A percentile compares a stretch with the other conserved stretches of the same genome.
These are phyloP conservation scores for Narthecium ossifragum DNA, from an alignment of 106 monocot species.

Conservation along the genomic window DNA sequence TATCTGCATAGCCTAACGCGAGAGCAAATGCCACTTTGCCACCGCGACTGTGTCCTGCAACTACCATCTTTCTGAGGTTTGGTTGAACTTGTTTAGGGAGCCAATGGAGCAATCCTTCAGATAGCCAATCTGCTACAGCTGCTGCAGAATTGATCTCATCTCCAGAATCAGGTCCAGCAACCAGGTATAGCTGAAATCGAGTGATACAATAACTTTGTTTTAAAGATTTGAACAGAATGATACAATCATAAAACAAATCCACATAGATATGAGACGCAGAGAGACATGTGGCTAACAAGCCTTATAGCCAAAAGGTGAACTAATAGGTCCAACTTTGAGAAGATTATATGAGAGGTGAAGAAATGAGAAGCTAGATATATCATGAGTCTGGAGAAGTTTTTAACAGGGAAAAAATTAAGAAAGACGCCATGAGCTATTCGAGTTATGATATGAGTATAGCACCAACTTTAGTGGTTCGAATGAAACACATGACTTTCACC, in stretches of 20 bases:
- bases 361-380: no score
- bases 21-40: constrained; percentile 83
- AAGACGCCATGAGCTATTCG: no score
- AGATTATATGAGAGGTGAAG: no score
- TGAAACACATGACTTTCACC: no score
- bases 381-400: background rate
- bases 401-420: background rate
- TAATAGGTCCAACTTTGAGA: no score
- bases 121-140: constrained; percentile 44
- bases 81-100: constrained; percentile 34
- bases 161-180: constrained; percentile 54
- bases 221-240: background rate
- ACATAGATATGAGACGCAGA: background rate
- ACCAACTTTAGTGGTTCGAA: no score
- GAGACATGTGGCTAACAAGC: no score
- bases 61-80: constrained; percentile 30
- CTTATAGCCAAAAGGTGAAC: no score
- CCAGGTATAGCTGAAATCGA: constrained; percentile 37
- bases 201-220: background rate
- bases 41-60: constrained; percentile 78
- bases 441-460: no score
- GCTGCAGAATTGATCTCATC: constrained; percentile 59
- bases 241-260: background rate
- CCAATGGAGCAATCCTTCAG: constrained; percentile 7
- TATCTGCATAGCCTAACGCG: constrained; percentile 22